A percentile compares a stretch with the other conserved stretches of the same genome.
phyloP scores from a whole-genome alignment of 2,329 filamentous ascomycete genomes.

The Paramyrothecium roridum region DNA sequence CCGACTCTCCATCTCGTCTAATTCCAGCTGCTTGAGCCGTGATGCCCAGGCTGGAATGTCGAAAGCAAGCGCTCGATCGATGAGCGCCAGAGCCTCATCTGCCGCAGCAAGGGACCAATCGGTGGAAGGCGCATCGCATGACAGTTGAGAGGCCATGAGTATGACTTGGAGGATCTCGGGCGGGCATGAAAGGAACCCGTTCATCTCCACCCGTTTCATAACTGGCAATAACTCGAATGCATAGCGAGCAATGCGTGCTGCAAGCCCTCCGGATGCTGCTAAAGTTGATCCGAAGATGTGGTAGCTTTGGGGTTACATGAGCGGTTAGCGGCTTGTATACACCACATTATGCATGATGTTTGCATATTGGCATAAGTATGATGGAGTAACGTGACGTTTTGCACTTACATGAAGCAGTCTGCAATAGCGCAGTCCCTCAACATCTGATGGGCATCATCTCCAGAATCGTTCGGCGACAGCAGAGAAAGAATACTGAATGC shows the following conservation, averaged over 20 bases:
- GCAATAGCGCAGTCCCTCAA: constrained; percentile 44
- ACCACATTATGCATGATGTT: not conserved
- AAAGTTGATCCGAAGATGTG: constrained; percentile 36
- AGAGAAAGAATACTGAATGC: constrained; percentile 39
- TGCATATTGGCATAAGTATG: too few species aligned
- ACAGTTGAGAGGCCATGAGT: constrained; percentile 40
- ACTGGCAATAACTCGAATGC: constrained; percentile 34
- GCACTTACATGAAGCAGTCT: constrained; percentile 43
- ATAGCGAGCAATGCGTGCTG: constrained; percentile 34
- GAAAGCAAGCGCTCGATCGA: constrained; percentile 37
- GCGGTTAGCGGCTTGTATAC: not conserved
- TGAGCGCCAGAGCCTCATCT: constrained; percentile 33
- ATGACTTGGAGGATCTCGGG: constrained; percentile 42
- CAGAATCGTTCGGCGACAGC: constrained; percentile 23
- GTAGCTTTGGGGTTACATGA: constrained; percentile 26
- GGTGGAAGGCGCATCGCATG: constrained; percentile 29
- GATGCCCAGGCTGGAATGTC: constrained; percentile 40
- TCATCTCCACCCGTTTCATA: constrained; percentile 37
- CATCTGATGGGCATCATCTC: constrained; percentile 26
- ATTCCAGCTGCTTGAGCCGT: constrained; percentile 29
- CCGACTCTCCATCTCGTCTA: constrained; percentile 37
- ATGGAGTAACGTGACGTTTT: constrained; percentile 1
- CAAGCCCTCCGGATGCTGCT: constrained; percentile 27
- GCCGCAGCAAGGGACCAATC: constrained; percentile 27
- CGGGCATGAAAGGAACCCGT: constrained; percentile 39